Base-by-base conservation (phyloP, 176 grass and related monocot species). In the Musa acuminata region DNA sequence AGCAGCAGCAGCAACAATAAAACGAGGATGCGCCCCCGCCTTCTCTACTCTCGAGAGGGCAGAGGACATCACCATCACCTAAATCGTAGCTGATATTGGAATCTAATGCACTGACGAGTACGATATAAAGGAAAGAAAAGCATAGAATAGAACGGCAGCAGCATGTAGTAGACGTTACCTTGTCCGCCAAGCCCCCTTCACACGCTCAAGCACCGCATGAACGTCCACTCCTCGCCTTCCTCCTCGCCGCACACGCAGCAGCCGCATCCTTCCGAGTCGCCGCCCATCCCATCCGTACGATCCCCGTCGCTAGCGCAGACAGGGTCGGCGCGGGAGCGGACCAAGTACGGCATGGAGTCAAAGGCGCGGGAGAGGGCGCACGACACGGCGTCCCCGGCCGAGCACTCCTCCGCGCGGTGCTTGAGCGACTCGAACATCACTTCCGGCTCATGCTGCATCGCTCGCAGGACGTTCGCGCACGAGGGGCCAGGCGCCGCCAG, bases 381-480 rank as follows among this genome's bases (percentile, higher is more conserved):
- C 12, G 64, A 66, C 3, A 66, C 8, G 0, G 75, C 78, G 10
- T 71, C 57, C 17, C 13, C 55, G 55, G 70, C 67, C 2, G 50
- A 20, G 66, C 51, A 81, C 23, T 85, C 83, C 21, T 82, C 85
- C 43, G 88, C 25, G 25, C 93, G 75, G 81, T 74, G 83, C 79
- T 97, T 92, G 5, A 97, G 87, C 23, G 84, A 83, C 83, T 97
- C 83, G 83, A 88, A 97, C 87, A 97, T 97, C 24, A 90, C 75
- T 87, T 97, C 90, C 0, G 93, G 93, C 81, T 97, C 93, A 70
- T 92, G 83, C 85, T 97, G 93, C 93, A 97, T 97, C 21, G 82
- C 62, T 25, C 93, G 87, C 52, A 97, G 87, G 64, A 97, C 87
- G 77, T 93, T 90, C 21, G 93, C 90, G 77, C 87, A 92, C 17